Base-by-base conservation (phyloP, 2,329 filamentous ascomycete genomes). In the Phaeosphaeria sp. region DNA sequence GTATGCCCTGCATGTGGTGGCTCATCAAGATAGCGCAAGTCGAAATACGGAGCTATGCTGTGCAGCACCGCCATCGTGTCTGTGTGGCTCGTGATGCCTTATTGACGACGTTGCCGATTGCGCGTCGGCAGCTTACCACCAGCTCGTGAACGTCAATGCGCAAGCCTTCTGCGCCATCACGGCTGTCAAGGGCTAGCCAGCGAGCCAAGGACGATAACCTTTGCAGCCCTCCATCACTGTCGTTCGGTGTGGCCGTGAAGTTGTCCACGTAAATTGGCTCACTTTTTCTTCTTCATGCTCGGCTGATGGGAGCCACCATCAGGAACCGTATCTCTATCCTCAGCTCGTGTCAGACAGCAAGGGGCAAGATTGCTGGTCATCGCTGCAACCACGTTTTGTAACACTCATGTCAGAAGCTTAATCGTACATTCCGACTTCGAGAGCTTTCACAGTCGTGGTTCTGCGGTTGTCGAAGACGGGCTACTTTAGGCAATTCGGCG, bases 371-470 rank as follows among this genome's bases (percentile, higher is more conserved):
- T 6, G 42, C 43, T 36, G 39, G 43, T 44, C 21, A 24, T 49
- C 43, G 24, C 49, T 51, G 55, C 36, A 49, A 55, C 56, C 49
- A 54, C 51, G 55, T 59, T 63, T 57, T 27, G 51, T 55, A 20
- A 53, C 44, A 54, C 56, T 56, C 50, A 53, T 30, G 56, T 59
- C 53, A 59, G 56, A 59, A 59, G 59, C 39, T 39, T 56, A 49
- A 56, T 51, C 53, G 36, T 51, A 50, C 56, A 45, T 59, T 47
- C 46, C 15, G 30, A 36, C 30, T 36, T 36, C 6, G 11, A 36
- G 42, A n/a, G 18, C 22, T 18, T 50, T 39, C 8, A 18, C 18
- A 51, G 24, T 39, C 20, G 25, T 20, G 25, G 8, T 25, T 3
- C 21, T 21, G 20, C 18, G 24, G n/a, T 2, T 17, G 21, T 18